phyloP scores from a whole-genome alignment of 192 early-diverging fungal genomes.

The Coemansia sp. region DNA sequence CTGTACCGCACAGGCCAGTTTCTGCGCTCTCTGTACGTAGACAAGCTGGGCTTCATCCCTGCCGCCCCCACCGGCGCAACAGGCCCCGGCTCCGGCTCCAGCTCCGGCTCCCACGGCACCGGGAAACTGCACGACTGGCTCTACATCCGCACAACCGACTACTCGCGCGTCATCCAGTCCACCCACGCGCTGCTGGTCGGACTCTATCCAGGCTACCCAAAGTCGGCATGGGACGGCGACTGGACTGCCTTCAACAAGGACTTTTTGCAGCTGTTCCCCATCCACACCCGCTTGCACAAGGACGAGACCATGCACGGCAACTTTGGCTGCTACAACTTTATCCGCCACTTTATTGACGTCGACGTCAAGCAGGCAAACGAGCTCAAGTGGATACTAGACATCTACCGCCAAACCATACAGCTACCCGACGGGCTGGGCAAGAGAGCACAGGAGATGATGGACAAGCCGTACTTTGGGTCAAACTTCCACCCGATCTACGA shows the following conservation, averaged over 20 bases:
- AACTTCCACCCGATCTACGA: constrained; percentile 39
- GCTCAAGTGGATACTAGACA: constrained; percentile 28
- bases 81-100: constrained; percentile 11
- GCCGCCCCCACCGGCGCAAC: neutral
- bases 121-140: constrained; percentile 21
- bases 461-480: constrained; percentile 14
- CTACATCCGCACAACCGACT: constrained; percentile 58
- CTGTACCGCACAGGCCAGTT: constrained; percentile 37
- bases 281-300: constrained; percentile 16
- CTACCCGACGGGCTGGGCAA: constrained; percentile 29
- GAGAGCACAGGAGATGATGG: constrained; percentile 6
- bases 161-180: constrained; percentile 62
- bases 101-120: neutral
- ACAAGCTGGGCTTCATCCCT: constrained; percentile 39
- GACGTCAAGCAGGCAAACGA: neutral
- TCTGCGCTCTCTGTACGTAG: constrained; percentile 53
- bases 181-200: constrained; percentile 59
- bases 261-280: constrained; percentile 18
- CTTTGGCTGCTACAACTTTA: constrained; percentile 36
- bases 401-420: constrained; percentile 22
- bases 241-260: constrained; percentile 13
- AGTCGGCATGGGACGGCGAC: neutral
- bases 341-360: constrained; percentile 12
- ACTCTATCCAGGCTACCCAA: constrained; percentile 47
- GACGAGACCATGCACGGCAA: constrained; percentile 39